phyloP scores from a whole-genome alignment of 2,329 filamentous ascomycete species.

The Arthrinium phaeospermum region DNA sequence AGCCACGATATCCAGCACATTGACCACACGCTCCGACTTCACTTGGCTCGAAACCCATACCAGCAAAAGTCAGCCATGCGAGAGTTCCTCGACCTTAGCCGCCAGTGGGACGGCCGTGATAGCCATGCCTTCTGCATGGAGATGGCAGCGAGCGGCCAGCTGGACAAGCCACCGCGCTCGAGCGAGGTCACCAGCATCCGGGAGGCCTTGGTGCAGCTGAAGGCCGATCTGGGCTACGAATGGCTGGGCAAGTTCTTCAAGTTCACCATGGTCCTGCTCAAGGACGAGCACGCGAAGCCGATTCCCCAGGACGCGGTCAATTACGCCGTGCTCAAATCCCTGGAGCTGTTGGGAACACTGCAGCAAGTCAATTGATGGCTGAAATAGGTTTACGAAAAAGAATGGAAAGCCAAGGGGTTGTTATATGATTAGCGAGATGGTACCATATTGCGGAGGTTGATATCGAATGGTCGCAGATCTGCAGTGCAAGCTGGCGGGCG shows the following conservation, averaged over 20 bases:
- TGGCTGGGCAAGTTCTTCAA: background rate
- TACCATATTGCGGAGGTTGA: too few relatives aligned
- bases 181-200: background rate
- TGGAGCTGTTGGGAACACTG: background rate
- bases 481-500: too few relatives aligned
- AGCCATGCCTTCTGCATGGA: background rate
- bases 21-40: background rate
- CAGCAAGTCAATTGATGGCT: background rate
- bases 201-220: background rate
- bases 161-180: background rate
- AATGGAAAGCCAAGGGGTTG: background rate
- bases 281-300: background rate
- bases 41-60: background rate
- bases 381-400: background rate
- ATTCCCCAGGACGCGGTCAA: background rate
- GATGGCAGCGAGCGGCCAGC: background rate
- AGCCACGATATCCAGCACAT: background rate
- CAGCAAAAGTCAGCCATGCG: background rate
- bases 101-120: background rate
- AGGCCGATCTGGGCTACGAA: background rate
- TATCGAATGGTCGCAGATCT: too few relatives aligned
- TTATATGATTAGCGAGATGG: too few relatives aligned
- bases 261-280: background rate
- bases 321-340: background rate
- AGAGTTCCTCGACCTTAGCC: background rate